Evolutionary conservation across 345 rosid species (phyloP), one percentile per base, ranked within the genome.

Genomic region (Iberis pinnata): DNA sequence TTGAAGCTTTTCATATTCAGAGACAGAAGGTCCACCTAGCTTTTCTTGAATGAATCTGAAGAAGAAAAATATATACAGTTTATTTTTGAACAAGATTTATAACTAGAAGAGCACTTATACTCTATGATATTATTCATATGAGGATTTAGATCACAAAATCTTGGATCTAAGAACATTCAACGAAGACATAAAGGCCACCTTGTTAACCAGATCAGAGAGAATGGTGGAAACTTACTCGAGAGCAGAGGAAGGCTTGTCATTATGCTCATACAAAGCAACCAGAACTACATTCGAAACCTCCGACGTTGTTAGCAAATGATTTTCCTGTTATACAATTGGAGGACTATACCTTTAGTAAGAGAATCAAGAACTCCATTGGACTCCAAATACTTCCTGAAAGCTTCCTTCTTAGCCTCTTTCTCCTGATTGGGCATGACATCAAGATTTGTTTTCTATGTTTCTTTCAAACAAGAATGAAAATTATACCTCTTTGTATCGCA

Each of bases 201-300:
- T n/a, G n/a, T n/a, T n/a, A n/a, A n/a, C n/a, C n/a, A n/a, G n/a
- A n/a, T n/a, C n/a, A n/a, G n/a, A n/a, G n/a, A n/a, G n/a, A n/a
- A n/a, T n/a, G n/a, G n/a, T n/a, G n/a, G 44, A 52, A 46, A 84
- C 98, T 76, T 72, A 87, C 95, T 90, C 98, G 49, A 78, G 69
- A 47, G 93, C 95, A 44, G 96, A 87, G 31, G 88, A 79, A 56
- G 95, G 98, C 62, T 84, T 84, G 68, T 87, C 96, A 70, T 82
- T 78, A 63, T 90, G 88, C 76, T 90, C 98, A 69, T 87, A 90
- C 46, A 87, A 71, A 20, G 89, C 67, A 61, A 84, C 95, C 60
- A 90, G 72, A 67, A 83, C 95, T 90, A 64, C 69, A 79, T 26
- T 35, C 24, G n/a, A 5, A 13, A 49, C 5, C 29, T 25, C 6